A percentile compares a stretch with the other conserved stretches of the same genome.
Evolutionary conservation across 2,329 filamentous ascomycete genomes (phyloP).

Genomic region (Orbilia brochopaga): DNA sequence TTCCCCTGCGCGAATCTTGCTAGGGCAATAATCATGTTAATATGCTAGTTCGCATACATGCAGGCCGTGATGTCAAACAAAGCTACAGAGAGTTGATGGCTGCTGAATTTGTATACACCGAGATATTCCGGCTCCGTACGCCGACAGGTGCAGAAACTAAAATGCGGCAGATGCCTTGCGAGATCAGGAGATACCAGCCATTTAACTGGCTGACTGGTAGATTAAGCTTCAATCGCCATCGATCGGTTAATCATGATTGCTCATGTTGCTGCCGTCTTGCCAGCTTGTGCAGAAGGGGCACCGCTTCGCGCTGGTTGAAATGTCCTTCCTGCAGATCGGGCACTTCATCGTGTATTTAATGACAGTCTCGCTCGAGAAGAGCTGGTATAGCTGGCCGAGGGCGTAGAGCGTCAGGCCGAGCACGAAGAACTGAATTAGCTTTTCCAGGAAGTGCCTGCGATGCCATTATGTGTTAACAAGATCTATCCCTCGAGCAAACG

Average conservation of each 20-base stretch:
- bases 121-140: no score
- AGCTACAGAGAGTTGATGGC: no score
- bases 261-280: slow-evolving; percentile 38
- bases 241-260: background rate
- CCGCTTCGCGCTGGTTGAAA: slow-evolving; percentile 32
- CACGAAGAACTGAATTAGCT: slow-evolving; percentile 69
- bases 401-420: slow-evolving; percentile 71
- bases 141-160: no score
- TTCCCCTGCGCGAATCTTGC: no score
- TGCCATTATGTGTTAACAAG: background rate
- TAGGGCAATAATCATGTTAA: no score
- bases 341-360: slow-evolving; percentile 75
- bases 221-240: background rate
- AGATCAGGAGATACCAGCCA: no score
- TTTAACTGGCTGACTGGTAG: no score
- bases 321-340: slow-evolving; percentile 68
- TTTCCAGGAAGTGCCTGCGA: slow-evolving; percentile 67
- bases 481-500: no score
- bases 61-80: no score
- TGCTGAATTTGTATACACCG: no score
- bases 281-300: slow-evolving; percentile 46
- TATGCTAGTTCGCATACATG: no score
- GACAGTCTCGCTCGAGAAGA: slow-evolving; percentile 68
- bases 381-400: slow-evolving; percentile 69
- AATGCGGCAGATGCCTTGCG: no score